Conservation (phyloP, 1,139 yeast species). For the Kazachstania sp. region DNA sequence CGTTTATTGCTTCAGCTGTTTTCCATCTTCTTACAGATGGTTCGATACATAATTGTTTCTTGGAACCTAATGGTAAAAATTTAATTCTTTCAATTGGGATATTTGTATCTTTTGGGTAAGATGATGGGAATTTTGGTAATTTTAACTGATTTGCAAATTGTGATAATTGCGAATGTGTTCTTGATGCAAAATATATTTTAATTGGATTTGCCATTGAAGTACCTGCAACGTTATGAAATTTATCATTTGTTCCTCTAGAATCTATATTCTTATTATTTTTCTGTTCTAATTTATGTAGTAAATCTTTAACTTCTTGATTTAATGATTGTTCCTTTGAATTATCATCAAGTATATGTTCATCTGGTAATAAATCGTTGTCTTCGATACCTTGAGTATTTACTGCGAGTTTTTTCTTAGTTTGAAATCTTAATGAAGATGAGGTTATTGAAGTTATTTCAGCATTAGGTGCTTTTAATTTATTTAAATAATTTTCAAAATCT, state of each 20-base stretch:
- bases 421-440: too few relatives aligned
- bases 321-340: constrained; percentile 17
- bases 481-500: constrained; percentile 31
- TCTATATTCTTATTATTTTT: constrained; percentile 2
- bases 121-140: constrained; percentile 56
- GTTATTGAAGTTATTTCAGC: neutral
- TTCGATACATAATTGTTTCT: constrained; percentile 80
- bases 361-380: constrained; percentile 21
- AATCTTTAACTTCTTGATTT: constrained; percentile 37
- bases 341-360: neutral
- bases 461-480: neutral
- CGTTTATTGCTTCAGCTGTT: constrained; percentile 57
- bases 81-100: constrained; percentile 42
- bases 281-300: constrained; percentile 37
- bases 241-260: neutral
- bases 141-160: constrained; percentile 73
- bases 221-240: neutral
- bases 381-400: constrained; percentile 7
- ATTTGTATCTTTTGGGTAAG: constrained; percentile 33
- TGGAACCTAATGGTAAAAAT: constrained; percentile 65
- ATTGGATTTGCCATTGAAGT: constrained; percentile 32
- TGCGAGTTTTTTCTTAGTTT: constrained; percentile 4
- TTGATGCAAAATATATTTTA: constrained; percentile 61
- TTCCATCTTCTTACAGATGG: constrained; percentile 44
- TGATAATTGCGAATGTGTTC: constrained; percentile 84